phyloP scores from a whole-genome alignment of 2,329 filamentous ascomycete genomes.

The Ceratocystis cacaofunesta region DNA sequence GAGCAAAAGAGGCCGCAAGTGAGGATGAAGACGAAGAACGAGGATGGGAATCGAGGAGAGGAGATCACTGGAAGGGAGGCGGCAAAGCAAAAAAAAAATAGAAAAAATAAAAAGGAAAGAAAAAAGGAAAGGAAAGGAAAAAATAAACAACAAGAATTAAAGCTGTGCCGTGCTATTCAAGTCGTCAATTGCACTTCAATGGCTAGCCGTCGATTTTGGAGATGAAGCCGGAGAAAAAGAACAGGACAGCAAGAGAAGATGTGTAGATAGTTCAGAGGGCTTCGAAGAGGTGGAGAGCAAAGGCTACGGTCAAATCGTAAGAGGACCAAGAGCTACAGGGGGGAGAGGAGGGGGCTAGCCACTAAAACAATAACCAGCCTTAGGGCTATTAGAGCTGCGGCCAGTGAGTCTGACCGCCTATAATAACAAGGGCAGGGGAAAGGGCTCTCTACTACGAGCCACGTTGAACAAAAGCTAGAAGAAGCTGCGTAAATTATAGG shows the following conservation, averaged over 20 bases:
- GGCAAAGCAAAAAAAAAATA: neutral
- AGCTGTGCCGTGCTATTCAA: constrained; percentile 4
- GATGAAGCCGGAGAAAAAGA: constrained; percentile 5
- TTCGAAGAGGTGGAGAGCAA: neutral
- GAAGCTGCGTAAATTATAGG: too few relatives aligned
- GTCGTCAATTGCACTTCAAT: constrained; percentile 9
- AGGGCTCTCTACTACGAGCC: constrained; percentile 7
- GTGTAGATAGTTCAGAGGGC: neutral
- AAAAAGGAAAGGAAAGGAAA: neutral
- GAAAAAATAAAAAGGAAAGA: neutral
- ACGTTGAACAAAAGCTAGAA: constrained; percentile 7
- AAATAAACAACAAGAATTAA: constrained; percentile 9
- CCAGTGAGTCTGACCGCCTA: constrained; percentile 1
- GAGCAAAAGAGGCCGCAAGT: constrained; percentile 3
- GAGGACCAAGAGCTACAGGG: neutral
- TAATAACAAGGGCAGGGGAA: neutral
- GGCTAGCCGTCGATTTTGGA: constrained; percentile 5
- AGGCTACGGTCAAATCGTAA: neutral
- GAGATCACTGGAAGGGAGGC: neutral
- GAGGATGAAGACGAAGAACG: neutral
- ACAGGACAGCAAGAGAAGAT: neutral
- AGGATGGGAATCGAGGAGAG: neutral
- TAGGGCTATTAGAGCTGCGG: neutral
- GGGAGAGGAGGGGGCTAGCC: neutral
- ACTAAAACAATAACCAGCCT: neutral